These are phyloP conservation scores for Cutaneotrichosporon mucoides DNA, from an alignment of 1,284 basidiomycete species.

Conservation along the genomic window DNA sequence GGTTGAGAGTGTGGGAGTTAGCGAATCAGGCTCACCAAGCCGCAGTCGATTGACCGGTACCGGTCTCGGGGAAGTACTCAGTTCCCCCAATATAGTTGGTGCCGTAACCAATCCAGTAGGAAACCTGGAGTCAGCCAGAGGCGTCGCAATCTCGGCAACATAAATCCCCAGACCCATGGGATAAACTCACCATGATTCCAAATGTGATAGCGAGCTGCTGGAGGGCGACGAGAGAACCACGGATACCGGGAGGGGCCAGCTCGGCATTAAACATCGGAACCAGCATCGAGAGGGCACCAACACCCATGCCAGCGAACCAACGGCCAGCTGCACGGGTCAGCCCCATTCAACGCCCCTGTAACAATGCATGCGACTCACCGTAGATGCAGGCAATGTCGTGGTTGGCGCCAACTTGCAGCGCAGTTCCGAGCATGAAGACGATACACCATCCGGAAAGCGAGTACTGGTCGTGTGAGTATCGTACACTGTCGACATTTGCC, in stretches of 20 bases:
- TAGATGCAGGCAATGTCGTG: slow-evolving; percentile 37
- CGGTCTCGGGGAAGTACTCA: slow-evolving; percentile 1
- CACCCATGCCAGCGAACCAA: slow-evolving; percentile 45
- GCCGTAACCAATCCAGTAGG: slow-evolving; percentile 62
- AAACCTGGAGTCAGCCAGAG: slow-evolving; percentile 28
- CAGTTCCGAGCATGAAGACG: slow-evolving; percentile 43
- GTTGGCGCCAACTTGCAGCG: slow-evolving; percentile 40
- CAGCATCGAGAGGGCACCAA: slow-evolving; percentile 46
- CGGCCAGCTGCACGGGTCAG: slow-evolving; percentile 25
- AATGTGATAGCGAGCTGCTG: slow-evolving; percentile 77
- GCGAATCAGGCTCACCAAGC: slow-evolving; percentile 51
- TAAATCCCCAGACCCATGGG: too few species aligned
- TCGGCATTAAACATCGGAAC: slow-evolving; percentile 64
- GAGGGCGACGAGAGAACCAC: slow-evolving; percentile 73
- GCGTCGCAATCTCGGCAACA: too few species aligned
- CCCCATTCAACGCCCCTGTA: slow-evolving; percentile 4
- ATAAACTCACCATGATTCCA: slow-evolving; percentile 44
- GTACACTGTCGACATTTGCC: slow-evolving; percentile 40
- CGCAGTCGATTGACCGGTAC: slow-evolving; percentile 48
- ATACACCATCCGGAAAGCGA: slow-evolving; percentile 45
- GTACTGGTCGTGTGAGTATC: slow-evolving; percentile 21
- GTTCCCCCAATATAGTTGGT: slow-evolving; percentile 49
- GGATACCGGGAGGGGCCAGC: slow-evolving; percentile 73
- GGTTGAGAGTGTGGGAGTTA: too few species aligned
- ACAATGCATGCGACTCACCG: slow-evolving; percentile 19